Conservation (phyloP, 2,329 filamentous ascomycete genomes). For the Neospermospora avenae region DNA sequence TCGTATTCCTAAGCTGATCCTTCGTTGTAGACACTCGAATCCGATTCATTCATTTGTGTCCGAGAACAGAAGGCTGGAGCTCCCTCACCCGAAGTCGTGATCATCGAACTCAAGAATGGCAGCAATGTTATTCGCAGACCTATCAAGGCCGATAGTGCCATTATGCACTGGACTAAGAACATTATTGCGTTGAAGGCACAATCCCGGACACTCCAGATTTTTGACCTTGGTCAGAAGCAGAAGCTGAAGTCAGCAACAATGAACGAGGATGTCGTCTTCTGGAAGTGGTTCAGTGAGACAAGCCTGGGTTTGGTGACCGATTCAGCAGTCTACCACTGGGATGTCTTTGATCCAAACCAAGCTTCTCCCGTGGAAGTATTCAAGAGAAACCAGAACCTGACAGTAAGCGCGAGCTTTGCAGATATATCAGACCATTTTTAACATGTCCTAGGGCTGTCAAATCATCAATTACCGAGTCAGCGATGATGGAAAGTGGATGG, state of each 20-base stretch:
- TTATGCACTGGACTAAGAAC: conserved; percentile 97
- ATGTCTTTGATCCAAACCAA: conserved; percentile 84
- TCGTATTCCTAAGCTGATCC: conserved; percentile 13
- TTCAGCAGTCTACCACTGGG: conserved; percentile 92
- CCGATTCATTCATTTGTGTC: conserved; percentile 93
- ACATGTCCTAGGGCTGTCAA: conserved; percentile 73
- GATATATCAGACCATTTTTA: not conserved
- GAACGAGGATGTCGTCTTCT: conserved; percentile 97
- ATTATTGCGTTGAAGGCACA: conserved; percentile 97
- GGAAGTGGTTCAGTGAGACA: conserved; percentile 96
- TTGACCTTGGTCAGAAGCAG: conserved; percentile 87
- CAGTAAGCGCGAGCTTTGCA: conserved; percentile 52
- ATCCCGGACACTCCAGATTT: conserved; percentile 92
- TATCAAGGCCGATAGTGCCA: conserved; percentile 98
- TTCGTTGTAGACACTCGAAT: conserved; percentile 83
- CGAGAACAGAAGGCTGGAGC: conserved; percentile 87
- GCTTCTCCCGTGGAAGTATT: conserved; percentile 84
- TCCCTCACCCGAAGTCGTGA: conserved; percentile 89
- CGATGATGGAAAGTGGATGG: conserved; percentile 96
- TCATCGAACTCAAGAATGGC: conserved; percentile 94
- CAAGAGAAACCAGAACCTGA: conserved; percentile 87
- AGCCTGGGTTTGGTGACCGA: conserved; percentile 89
- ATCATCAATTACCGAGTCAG: conserved; percentile 99
- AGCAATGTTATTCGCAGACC: conserved; percentile 93
- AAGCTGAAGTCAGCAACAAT: conserved; percentile 97